phyloP scores from a whole-genome alignment of 768 basidiomycete genomes.

The Amyloporia xantha region DNA sequence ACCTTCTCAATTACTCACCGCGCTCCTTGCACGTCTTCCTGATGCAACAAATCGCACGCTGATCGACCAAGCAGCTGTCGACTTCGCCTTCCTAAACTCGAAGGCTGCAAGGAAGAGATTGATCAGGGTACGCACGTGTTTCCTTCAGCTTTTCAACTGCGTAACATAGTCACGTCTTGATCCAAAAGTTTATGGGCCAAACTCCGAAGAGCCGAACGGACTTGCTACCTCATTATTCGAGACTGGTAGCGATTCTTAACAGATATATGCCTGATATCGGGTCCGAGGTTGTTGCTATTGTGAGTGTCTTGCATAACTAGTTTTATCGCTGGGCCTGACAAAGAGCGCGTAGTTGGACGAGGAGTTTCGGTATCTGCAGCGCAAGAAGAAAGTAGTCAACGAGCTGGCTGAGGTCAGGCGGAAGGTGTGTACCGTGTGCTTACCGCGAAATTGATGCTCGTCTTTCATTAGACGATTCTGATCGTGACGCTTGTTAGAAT shows the following conservation, averaged over 20 bases:
- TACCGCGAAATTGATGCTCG: no score
- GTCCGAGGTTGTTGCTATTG: conserved; percentile 69
- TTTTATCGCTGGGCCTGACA: neutral
- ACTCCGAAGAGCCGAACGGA: conserved; percentile 87
- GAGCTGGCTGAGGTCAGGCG: conserved; percentile 81
- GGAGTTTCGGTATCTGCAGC: conserved; percentile 91
- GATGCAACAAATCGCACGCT: conserved; percentile 88
- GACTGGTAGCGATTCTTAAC: conserved; percentile 82
- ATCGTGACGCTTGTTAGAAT: conserved; percentile 47
- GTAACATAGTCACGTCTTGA: no score
- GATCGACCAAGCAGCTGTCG: conserved; percentile 91
- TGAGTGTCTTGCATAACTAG: conserved; percentile 23
- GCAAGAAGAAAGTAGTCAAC: conserved; percentile 88
- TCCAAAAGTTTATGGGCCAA: conserved; percentile 74
- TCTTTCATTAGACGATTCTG: neutral
- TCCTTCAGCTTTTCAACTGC: neutral
- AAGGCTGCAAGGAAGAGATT: conserved; percentile 93
- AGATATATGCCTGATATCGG: conserved; percentile 94
- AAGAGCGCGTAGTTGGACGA: conserved; percentile 78
- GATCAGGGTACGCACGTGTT: conserved; percentile 52
- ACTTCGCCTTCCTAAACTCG: conserved; percentile 94
- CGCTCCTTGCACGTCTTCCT: conserved; percentile 82
- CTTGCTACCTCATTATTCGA: conserved; percentile 86
- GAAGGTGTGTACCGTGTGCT: conserved; percentile 68
- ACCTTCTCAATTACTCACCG: conserved; percentile 88